Evolutionary conservation across 2,329 filamentous ascomycete genomes (phyloP).

Genomic region (Aureobasidium vineae): DNA sequence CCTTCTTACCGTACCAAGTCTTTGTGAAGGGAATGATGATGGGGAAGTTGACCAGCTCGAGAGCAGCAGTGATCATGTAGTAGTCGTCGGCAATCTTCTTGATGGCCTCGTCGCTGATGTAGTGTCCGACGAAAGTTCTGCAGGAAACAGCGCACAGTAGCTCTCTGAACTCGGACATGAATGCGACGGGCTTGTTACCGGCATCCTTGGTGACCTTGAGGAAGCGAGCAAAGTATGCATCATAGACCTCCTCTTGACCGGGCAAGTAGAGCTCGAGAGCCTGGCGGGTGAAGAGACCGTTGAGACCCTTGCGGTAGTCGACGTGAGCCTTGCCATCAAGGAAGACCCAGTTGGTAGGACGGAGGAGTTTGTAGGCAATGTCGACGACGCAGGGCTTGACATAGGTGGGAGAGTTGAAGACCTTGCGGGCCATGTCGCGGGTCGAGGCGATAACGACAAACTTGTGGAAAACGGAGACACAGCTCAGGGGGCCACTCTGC

Average conservation of each 20-base stretch:
- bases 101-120: constrained; percentile 84
- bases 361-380: constrained; percentile 87
- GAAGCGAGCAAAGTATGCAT: constrained; percentile 79
- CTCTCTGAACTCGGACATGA: constrained; percentile 91
- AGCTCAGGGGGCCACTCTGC: constrained; percentile 86
- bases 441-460: constrained; percentile 97
- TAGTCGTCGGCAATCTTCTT: constrained; percentile 97
- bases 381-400: constrained; percentile 98
- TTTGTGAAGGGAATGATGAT: constrained; percentile 92
- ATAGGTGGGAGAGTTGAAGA: constrained; percentile 89
- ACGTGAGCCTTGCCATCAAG: constrained; percentile 92
- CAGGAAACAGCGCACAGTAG: constrained; percentile 93
- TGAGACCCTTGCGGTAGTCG: constrained; percentile 95
- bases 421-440: constrained; percentile 92
- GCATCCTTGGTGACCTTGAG: constrained; percentile 67
- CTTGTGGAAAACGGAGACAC: constrained; percentile 99
- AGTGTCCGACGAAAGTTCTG: constrained; percentile 95
- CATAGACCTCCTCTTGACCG: constrained; percentile 88
- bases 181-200: constrained; percentile 72
- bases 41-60: constrained; percentile 97
- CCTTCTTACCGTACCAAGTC: constrained; percentile 94
- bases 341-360: constrained; percentile 94
- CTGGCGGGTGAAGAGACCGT: constrained; percentile 87
- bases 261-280: constrained; percentile 87
- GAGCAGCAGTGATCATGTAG: constrained; percentile 90